phyloP scores from a whole-genome alignment of 2,329 filamentous ascomycete genomes.

The Talaromyces atroroseus region DNA sequence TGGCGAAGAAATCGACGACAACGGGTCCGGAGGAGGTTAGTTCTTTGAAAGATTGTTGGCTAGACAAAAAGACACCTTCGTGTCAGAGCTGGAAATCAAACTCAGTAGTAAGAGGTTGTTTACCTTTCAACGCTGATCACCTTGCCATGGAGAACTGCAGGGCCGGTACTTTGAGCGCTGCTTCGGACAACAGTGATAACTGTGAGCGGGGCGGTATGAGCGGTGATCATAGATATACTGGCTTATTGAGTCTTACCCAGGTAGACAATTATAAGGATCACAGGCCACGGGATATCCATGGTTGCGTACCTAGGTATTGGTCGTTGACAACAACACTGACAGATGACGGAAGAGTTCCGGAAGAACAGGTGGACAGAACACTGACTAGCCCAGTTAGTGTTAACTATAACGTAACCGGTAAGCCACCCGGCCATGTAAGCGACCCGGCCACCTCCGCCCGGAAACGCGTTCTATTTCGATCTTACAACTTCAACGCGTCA shows the following conservation, averaged over 20 bases:
- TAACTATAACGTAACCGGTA: too few species aligned
- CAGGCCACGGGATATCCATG: neutral
- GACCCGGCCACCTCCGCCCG: too few species aligned
- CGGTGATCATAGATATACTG: neutral
- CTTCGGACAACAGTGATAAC: conserved; percentile 3
- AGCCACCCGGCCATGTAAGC: too few species aligned
- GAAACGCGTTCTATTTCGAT: too few species aligned
- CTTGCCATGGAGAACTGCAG: conserved; percentile 25
- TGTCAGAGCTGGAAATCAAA: conserved; percentile 35
- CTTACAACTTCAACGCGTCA: too few species aligned
- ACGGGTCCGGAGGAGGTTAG: conserved; percentile 46
- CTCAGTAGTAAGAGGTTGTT: conserved; percentile 6
- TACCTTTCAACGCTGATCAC: conserved; percentile 34
- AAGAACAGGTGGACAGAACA: too few species aligned
- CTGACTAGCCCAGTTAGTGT: too few species aligned
- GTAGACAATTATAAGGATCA: neutral
- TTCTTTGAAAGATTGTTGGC: conserved; percentile 39
- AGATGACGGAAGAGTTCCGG: too few species aligned
- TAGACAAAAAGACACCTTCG: neutral
- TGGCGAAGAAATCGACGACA: conserved; percentile 65
- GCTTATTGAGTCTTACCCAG: neutral
- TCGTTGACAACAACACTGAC: too few species aligned
- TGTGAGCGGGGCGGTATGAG: neutral
- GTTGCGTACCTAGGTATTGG: neutral
- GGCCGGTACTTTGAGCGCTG: neutral